Evolutionary conservation across 495 filamentous ascomycete species (phyloP), one percentile per base, ranked within the genome.

Genomic region (Trichoderma gamsii): DNA sequence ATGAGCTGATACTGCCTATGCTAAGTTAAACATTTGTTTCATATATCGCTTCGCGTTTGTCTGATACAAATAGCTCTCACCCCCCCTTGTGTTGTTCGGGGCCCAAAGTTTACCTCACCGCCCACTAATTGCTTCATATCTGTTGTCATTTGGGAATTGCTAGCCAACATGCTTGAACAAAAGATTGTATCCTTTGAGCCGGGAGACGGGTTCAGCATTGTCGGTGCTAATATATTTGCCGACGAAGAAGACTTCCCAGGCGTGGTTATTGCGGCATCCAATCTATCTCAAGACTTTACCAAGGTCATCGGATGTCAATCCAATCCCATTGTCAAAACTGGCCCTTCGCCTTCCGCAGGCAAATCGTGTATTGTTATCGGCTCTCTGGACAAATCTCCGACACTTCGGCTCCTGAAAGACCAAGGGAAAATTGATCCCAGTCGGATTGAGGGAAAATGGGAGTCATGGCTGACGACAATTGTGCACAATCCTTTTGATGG

Each of bases 201-300:
- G 25, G 56, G 56, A 29, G 56, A 61, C 25, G 56, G 56, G 9
- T 61, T 61, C 56, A 61, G 56, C 56, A 29, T 61, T 25, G 25
- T 61, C 25, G 56, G 27, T 25, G 56, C 56, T 25, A 25, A 61
- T 23, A 61, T 67, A 7, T 32, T 67, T 18, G 43, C 35, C 44
- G 65, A 67, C 46, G 65, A 52, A 1, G n/a, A 49, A 29, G 89
- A 92, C 70, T 90, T 82, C 77, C 84, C 82, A 71, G 90, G 88
- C 52, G 87, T 92, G 23, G 83, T 90, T 65, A 83, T 88, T 46
- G 90, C 88, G 11, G 87, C 85, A 12, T 77, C 83, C 29, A 87
- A 89, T 71, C 80, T 93, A 2, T 84, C 88, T 0, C 74, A 79
- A n/a, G 90, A 93, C 78, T 90, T 93, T 76, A 85, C 87, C 13